These are phyloP conservation scores for Fusarium sp. DNA, from an alignment of 2,329 filamentous ascomycete genomes.

Conservation along the genomic window DNA sequence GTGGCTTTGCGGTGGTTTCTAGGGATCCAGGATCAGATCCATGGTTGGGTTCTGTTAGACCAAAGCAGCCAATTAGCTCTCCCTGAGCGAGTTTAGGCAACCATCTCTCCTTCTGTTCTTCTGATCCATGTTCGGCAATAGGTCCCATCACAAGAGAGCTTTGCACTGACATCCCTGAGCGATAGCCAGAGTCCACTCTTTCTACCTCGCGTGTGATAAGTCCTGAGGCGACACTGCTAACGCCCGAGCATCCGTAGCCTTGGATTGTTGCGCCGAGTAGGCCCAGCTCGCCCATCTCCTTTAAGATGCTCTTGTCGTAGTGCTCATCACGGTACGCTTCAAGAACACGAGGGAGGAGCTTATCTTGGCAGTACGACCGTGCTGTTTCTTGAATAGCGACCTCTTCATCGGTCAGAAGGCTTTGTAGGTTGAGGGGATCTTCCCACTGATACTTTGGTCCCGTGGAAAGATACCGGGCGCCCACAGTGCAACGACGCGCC, in stretches of 20 bases:
- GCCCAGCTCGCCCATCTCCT: constrained; percentile 92
- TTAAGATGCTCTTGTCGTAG: constrained; percentile 85
- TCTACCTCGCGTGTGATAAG: constrained; percentile 92
- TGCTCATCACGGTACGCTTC: constrained; percentile 87
- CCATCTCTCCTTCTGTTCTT: constrained; percentile 88
- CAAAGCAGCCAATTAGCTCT: constrained; percentile 86
- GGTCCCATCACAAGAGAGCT: constrained; percentile 94
- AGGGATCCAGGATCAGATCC: constrained; percentile 92
- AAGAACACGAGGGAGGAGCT: constrained; percentile 84
- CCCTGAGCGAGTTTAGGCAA: constrained; percentile 85
- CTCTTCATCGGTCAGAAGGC: constrained; percentile 89
- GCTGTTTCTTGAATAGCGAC: constrained; percentile 89
- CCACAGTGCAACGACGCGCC: too few relatives aligned
- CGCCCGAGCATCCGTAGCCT: constrained; percentile 88
- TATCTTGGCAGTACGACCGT: constrained; percentile 93
- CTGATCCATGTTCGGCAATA: constrained; percentile 86
- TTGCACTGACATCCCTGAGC: constrained; percentile 95
- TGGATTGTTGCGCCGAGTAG: constrained; percentile 86
- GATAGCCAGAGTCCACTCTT: constrained; percentile 90
- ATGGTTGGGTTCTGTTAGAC: constrained; percentile 94
- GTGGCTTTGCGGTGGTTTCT: constrained; percentile 85
- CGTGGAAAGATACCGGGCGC: too few relatives aligned
- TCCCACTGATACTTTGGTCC: constrained; percentile 70
- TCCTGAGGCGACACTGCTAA: constrained; percentile 87
- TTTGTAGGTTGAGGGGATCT: constrained; percentile 81